phyloP scores from a whole-genome alignment of 257 asterid genomes.

The Mentha longifolia region DNA sequence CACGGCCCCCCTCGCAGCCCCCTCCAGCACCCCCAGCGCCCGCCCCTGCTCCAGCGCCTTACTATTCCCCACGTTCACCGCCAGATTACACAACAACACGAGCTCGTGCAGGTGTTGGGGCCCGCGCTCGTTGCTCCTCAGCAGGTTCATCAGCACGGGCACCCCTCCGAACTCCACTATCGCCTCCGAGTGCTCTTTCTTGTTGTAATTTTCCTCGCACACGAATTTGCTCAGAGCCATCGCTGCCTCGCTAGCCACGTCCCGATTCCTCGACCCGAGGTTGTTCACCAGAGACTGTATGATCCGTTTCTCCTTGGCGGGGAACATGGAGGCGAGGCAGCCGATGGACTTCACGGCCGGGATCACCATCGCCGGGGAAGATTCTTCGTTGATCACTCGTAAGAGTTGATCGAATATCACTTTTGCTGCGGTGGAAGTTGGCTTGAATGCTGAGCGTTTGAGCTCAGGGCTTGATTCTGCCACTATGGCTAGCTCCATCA shows the following conservation, averaged over 20 bases:
- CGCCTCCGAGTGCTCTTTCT: slow-evolving; percentile 51
- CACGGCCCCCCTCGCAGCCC: slow-evolving; percentile 44
- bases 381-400: slow-evolving; percentile 50
- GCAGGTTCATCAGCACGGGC: slow-evolving; percentile 43
- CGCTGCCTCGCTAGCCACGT: slow-evolving; percentile 50
- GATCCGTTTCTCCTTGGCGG: slow-evolving; percentile 54
- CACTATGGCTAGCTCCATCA: slow-evolving; percentile 63
- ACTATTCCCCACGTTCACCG: slow-evolving; percentile 56
- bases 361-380: slow-evolving; percentile 28
- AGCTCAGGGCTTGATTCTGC: slow-evolving; percentile 55
- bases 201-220: slow-evolving; percentile 50
- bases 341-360: slow-evolving; percentile 58
- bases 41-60: slow-evolving; percentile 53
- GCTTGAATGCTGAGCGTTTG: slow-evolving; percentile 53
- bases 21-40: slow-evolving; percentile 52
- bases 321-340: slow-evolving; percentile 58
- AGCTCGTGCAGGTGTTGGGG: slow-evolving; percentile 52
- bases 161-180: slow-evolving; percentile 64
- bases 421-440: slow-evolving; percentile 51
- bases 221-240: slow-evolving; percentile 55
- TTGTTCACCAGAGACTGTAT: slow-evolving; percentile 49
- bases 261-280: slow-evolving; percentile 36
- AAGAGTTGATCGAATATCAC: slow-evolving; percentile 68
- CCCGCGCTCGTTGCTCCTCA: slow-evolving; percentile 40
- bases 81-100: slow-evolving; percentile 54